A percentile compares a stretch with the other conserved stretches of the same genome.
phyloP scores from a whole-genome alignment of 805 yeast species.

The Kuraishia floccosa region DNA sequence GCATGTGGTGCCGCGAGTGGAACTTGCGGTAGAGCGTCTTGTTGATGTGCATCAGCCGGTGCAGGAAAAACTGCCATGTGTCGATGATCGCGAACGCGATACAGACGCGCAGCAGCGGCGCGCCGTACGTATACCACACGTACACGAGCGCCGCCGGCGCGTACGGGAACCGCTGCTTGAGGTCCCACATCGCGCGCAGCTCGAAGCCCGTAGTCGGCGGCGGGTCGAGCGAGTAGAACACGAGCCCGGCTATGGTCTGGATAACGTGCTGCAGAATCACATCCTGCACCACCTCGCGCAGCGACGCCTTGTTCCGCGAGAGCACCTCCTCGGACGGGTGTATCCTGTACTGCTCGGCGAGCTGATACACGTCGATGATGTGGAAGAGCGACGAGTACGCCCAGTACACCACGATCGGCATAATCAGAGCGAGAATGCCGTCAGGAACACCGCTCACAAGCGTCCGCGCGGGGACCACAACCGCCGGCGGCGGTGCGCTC shows the following conservation, averaged over 20 bases:
- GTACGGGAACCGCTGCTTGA: conserved; percentile 21
- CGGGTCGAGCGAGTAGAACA: conserved; percentile 46
- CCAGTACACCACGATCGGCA: conserved; percentile 87
- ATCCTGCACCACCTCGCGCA: conserved; percentile 62
- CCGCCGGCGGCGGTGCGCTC: conserved; percentile 2
- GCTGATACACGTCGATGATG: conserved; percentile 56
- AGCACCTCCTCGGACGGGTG: conserved; percentile 86
- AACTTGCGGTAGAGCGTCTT: conserved; percentile 63
- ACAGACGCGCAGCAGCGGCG: conserved; percentile 44
- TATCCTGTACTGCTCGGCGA: conserved; percentile 77
- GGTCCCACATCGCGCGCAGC: conserved; percentile 31
- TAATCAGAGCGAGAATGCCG: conserved; percentile 54
- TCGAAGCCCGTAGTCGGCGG: conserved; percentile 41
- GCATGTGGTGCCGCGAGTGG: conserved; percentile 90
- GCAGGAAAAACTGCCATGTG: conserved; percentile 92
- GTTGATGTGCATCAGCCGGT: conserved; percentile 80
- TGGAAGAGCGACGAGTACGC: conserved; percentile 61
- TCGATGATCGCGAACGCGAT: conserved; percentile 71
- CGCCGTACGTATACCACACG: conserved; percentile 48
- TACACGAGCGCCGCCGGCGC: conserved; percentile 39
- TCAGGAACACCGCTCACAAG: conserved; percentile 59
- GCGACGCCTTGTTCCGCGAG: conserved; percentile 63
- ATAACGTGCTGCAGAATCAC: conserved; percentile 78
- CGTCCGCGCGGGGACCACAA: conserved; percentile 19
- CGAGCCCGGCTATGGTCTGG: conserved; percentile 63